Evolutionary conservation across 768 basidiomycete genomes (phyloP).

Genomic region (Boletellus ananas): DNA sequence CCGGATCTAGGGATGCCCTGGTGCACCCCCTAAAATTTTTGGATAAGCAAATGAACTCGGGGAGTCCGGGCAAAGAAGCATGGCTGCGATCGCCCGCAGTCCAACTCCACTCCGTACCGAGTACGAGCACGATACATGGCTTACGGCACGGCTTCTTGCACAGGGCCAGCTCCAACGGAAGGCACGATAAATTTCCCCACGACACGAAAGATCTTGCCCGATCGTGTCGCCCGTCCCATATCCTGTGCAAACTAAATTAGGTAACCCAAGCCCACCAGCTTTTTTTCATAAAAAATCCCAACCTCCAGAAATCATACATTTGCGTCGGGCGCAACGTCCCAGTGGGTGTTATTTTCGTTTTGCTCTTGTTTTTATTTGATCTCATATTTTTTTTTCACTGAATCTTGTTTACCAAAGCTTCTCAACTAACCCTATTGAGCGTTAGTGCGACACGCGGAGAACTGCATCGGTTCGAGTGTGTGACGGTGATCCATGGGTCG

Average conservation of each 20-base stretch:
- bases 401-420: not conserved
- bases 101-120: not conserved
- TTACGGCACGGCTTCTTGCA: not conserved
- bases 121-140: not conserved
- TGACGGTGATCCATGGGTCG: not conserved
- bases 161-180: too few relatives aligned
- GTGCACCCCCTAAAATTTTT: not conserved
- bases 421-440: not conserved
- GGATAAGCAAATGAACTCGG: not conserved
- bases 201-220: too few relatives aligned
- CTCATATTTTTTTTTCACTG: not conserved
- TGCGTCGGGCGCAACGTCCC: not conserved
- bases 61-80: not conserved
- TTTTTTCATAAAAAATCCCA: too few relatives aligned
- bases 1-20: not conserved
- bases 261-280: too few relatives aligned
- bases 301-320: too few relatives aligned
- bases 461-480: not conserved
- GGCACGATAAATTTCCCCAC: too few relatives aligned
- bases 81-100: not conserved
- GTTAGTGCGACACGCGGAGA: not conserved
- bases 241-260: too few relatives aligned
- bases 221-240: too few relatives aligned
- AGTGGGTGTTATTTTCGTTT: not conserved
- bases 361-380: too few relatives aligned